Evolutionary conservation across 2,329 filamentous ascomycete genomes (phyloP), one percentile per base, ranked within the genome.

Genomic region (Stachybotrys chlorohalonatus): DNA sequence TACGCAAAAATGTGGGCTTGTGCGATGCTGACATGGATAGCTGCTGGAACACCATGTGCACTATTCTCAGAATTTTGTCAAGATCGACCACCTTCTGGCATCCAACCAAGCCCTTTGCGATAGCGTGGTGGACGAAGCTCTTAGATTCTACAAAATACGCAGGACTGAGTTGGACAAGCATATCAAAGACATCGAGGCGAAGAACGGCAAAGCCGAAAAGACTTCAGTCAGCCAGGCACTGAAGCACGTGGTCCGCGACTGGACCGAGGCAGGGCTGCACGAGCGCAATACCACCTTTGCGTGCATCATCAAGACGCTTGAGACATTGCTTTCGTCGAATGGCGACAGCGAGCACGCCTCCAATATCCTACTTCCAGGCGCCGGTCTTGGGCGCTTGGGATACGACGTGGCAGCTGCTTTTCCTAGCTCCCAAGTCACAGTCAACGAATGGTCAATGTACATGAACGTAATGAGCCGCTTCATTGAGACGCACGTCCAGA

Each of bases 241-340:
- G 53, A 83, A 83, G 61, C 80, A 83, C 58, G 78, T 76, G 55
- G 78, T 83, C 3, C 71, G 80, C 6, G 81, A 84, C 60, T 83
- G 80, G 80, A 74, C 80, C 0, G 66, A 64, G 0, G 72, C 76
- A 13, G 80, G 80, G 1, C 55, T 59, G 0, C 64, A 70, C 45
- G 80, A 83, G 57, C 69, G 80, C 1, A 62, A 73, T 0, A 68
- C 70, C 0, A 69, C 71, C 0, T 77, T 77, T 51, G 61, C 66
- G 0, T 75, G 70, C 53, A 63, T 79, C 1, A 53, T 71, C 3
- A 53, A 61, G 6, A 70, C 69, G 0, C 54, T 77, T 53, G 68
- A 7, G 54, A 55, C 0, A 51, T 75, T 0, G 71, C 68, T 17
- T 70, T 71, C 0, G 56, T 66, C 1, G 54, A 63, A 4, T 16